Percentiles rank a stretch among this genome's conserved stretches.
Conservation (phyloP, 2,329 filamentous ascomycete genomes). For the Colletotrichum spinosum region DNA sequence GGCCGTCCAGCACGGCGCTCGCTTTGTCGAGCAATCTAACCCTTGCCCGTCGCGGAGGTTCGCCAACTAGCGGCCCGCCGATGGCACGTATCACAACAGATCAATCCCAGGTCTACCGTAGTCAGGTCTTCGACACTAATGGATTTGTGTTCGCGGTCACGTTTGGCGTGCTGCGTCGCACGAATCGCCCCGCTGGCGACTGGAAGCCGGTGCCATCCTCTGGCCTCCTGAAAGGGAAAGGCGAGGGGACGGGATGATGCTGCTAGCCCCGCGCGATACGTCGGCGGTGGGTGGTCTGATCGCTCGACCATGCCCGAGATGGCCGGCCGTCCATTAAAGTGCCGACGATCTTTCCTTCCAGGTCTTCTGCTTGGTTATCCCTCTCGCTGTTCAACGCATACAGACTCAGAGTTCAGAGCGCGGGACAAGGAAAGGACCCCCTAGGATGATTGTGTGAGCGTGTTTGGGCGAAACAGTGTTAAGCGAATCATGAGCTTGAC, state of each 20-base stretch:
- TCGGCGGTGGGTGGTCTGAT: constrained; percentile 28
- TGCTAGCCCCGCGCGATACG: constrained; percentile 21
- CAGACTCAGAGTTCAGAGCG: no score
- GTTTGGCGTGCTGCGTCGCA: no score
- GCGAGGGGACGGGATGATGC: no score
- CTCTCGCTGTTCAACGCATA: not conserved
- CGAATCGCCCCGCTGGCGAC: no score
- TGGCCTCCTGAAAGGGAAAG: no score
- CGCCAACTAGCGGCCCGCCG: no score
- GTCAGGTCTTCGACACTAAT: no score
- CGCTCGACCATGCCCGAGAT: constrained; percentile 15
- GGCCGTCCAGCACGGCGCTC: not conserved
- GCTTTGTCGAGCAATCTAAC: not conserved
- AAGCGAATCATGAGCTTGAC: constrained; percentile 30
- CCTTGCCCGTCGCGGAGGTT: constrained; percentile 5
- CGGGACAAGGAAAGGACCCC: not conserved
- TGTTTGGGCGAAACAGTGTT: constrained; percentile 13
- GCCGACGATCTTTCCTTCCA: constrained; percentile 25
- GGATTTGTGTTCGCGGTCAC: no score
- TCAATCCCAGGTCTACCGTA: no score
- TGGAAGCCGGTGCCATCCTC: no score
- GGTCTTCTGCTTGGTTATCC: constrained; percentile 3
- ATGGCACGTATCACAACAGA: no score
- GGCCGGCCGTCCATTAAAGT: constrained; percentile 27
- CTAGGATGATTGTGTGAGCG: not conserved